Percentiles rank a stretch among this genome's conserved stretches.
Conservation (phyloP, 2,329 filamentous ascomycete genomes). For the Calcarisporium arbuscula region DNA sequence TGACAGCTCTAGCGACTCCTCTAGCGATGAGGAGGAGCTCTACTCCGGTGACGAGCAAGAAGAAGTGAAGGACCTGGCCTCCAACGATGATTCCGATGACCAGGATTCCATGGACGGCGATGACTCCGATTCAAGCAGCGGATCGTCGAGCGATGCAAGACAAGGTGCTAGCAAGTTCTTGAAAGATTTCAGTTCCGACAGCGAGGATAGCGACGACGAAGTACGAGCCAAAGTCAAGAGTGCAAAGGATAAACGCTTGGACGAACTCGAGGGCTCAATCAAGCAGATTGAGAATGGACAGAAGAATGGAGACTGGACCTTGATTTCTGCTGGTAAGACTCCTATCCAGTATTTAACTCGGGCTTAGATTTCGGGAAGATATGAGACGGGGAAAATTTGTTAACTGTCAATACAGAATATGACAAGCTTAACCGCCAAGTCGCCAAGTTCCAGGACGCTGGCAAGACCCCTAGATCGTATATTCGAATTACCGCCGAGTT, state of each 20-base stretch:
- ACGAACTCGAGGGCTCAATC: conserved; percentile 87
- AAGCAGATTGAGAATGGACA: conserved; percentile 91
- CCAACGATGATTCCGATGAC: conserved; percentile 47
- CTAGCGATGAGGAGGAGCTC: conserved; percentile 94
- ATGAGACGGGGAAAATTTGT: background rate
- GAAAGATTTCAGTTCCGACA: conserved; percentile 64
- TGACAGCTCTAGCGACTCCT: conserved; percentile 93
- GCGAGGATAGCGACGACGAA: conserved; percentile 83
- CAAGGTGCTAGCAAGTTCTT: conserved; percentile 80
- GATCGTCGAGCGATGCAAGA: conserved; percentile 16
- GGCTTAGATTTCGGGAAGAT: background rate
- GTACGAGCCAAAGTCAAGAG: conserved; percentile 85
- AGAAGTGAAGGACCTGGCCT: conserved; percentile 31
- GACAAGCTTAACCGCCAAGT: conserved; percentile 90
- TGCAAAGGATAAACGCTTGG: conserved; percentile 93
- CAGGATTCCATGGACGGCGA: conserved; percentile 59
- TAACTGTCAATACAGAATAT: conserved; percentile 56
- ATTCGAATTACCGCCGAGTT: conserved; percentile 89
- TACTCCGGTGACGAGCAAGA: conserved; percentile 53
- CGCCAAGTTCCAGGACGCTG: conserved; percentile 67
- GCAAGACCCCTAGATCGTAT: conserved; percentile 82
- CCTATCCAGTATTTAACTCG: background rate
- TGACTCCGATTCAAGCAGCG: too few species aligned
- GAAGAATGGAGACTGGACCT: conserved; percentile 96
- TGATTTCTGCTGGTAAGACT: conserved; percentile 75